phyloP scores from a whole-genome alignment of 495 filamentous ascomycete genomes.

The Tuber borchii region DNA sequence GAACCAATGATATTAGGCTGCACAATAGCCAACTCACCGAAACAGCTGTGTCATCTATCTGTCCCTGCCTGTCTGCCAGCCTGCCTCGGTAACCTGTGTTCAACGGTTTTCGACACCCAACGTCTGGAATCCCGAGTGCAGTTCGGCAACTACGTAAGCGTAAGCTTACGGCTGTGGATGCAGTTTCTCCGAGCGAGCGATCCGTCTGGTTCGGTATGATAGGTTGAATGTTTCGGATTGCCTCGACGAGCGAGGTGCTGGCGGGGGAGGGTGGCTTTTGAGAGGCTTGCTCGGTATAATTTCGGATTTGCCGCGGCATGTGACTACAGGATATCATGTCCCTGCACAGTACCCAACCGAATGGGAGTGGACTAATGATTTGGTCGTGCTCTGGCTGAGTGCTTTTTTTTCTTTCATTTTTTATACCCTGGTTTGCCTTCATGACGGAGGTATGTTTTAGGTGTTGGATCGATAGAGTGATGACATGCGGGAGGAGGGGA shows the following conservation, averaged over 20 bases:
- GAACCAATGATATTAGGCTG: background rate
- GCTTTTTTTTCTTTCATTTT: background rate
- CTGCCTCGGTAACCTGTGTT: background rate
- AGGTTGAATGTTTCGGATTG: background rate
- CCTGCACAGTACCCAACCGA: no score
- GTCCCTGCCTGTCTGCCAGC: background rate
- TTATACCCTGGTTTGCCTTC: no score
- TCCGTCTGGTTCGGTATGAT: no score
- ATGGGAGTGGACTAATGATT: background rate
- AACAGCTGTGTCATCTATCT: no score
- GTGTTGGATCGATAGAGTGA: background rate
- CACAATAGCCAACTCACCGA: background rate
- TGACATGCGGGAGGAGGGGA: background rate
- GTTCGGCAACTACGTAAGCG: background rate
- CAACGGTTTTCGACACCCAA: background rate
- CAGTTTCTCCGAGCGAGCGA: no score
- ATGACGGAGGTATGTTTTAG: background rate
- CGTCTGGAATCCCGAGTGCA: no score
- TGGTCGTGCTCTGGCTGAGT: background rate
- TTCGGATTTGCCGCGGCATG: background rate
- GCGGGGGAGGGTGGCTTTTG: background rate
- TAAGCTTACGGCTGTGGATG: background rate
- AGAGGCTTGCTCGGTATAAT: background rate
- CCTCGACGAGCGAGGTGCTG: no score
- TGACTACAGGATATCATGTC: no score